Evolutionary conservation across 2,329 filamentous ascomycete species (phyloP), one percentile per base, ranked within the genome.

Genomic region (Xylariaceae sp.): DNA sequence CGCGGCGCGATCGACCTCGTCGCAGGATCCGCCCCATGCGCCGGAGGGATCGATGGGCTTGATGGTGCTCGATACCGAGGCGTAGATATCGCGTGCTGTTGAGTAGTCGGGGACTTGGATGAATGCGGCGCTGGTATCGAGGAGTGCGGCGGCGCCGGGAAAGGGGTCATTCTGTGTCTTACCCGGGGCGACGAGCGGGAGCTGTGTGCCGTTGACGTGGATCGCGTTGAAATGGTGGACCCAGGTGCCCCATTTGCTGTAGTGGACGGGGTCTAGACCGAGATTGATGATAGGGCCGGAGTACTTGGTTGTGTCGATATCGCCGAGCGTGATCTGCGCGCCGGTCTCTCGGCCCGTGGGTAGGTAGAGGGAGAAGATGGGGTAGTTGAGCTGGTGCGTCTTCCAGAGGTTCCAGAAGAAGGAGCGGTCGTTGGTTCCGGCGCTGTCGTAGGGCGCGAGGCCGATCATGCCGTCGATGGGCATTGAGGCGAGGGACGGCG

Each of bases 381-480:
- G 62, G 1, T 63, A 62, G 1, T 66, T 65, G 6, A 73, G 60
- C 42, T 69, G 59, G 3, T 67, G 69, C 8, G 55, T 62, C 6
- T 65, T 35, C 50, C 68, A 66, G 2, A 74, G 66, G 30, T 64
- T 67, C 68, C 72, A 73, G 57, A 69, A 71, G 51, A 69, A 67
- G 0, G 70, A 57, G 6, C 53, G 9, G 10, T 58, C 18, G 45
- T 56, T 10, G 30, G 4, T 45, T 10, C 13, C 50, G n/a, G 63
- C 60, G 13, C 58, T 57, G 17, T 61, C 56, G 1, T 61, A 61
- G 1, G 62, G 59, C 2, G 61, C 64, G 15, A 74, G 59, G 15
- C 74, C 74, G 47, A 75, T 65, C 51, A 75, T 70, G 39, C 72
- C 72, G 48, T 74, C 72, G 35, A 71, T 67, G 2, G 66, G 65